A percentile compares a stretch with the other conserved stretches of the same genome.
phyloP scores from a whole-genome alignment of 148 eudicot species.

The Nyssa sinensis region DNA sequence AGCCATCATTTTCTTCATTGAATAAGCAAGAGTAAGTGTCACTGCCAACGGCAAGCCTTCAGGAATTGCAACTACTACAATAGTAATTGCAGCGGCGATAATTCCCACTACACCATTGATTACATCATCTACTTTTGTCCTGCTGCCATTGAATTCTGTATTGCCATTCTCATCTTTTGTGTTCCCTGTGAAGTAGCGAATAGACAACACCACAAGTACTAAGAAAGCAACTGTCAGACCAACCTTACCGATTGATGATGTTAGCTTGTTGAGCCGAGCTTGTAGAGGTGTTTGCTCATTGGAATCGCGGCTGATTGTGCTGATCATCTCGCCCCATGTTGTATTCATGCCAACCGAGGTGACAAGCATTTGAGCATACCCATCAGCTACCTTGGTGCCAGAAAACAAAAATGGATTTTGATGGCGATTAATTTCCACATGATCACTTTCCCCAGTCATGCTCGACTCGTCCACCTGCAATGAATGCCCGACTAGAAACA shows the following conservation, averaged over 20 bases:
- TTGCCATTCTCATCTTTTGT: conserved; percentile 22
- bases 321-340: conserved; percentile 36
- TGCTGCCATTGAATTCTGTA: conserved; percentile 21
- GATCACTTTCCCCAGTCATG: conserved; percentile 24
- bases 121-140: conserved; percentile 17
- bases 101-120: conserved; percentile 25
- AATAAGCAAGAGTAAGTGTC: conserved; percentile 36
- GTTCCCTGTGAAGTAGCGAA: conserved; percentile 30
- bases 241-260: conserved; percentile 30
- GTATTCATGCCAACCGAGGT: conserved; percentile 36
- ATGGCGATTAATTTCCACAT: conserved; percentile 14
- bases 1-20: conserved; percentile 37
- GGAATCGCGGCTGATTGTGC: conserved; percentile 15
- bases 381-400: conserved; percentile 24
- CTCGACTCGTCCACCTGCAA: conserved; percentile 18
- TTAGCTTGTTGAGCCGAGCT: conserved; percentile 28
- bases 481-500: conserved; percentile 15
- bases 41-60: conserved; percentile 36
- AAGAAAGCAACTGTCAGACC: conserved; percentile 33
- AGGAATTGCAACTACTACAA: conserved; percentile 31
- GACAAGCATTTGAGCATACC: conserved; percentile 25
- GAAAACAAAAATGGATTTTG: conserved; percentile 20
- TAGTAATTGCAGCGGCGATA: conserved; percentile 31
- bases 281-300: conserved; percentile 30
- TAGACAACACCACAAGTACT: conserved; percentile 28